Evolutionary conservation across 345 rosid species (phyloP).

Genomic region (Bruguiera sexangula): DNA sequence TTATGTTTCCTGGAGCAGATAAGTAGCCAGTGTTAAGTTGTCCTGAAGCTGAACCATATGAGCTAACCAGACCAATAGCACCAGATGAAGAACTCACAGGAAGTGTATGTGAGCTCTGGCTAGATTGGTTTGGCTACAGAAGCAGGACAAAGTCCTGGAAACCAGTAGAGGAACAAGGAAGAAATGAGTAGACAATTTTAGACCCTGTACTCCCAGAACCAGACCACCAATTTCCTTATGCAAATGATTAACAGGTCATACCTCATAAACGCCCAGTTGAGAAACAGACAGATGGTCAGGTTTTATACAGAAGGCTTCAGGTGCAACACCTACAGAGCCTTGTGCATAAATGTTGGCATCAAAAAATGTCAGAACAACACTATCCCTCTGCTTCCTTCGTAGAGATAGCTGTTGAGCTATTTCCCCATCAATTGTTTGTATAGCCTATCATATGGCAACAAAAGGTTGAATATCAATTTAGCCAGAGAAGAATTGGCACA

Average conservation of each 20-base stretch:
- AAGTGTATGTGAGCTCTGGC: constrained; percentile 52
- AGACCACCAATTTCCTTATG: constrained; percentile 8
- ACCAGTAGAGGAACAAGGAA: constrained; percentile 3
- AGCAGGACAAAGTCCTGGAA: constrained; percentile 90
- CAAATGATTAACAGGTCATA: constrained; percentile 21
- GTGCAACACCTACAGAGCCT: constrained; percentile 64
- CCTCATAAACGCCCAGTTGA: constrained; percentile 98
- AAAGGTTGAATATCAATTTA: background rate
- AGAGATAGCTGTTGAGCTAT: constrained; percentile 69
- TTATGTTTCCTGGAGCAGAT: constrained; percentile 43
- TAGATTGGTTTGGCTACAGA: constrained; percentile 92
- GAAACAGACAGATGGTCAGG: constrained; percentile 84
- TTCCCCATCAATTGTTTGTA: constrained; percentile 86
- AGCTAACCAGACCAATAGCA: constrained; percentile 42
- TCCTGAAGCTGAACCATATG: constrained; percentile 50
- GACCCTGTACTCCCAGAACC: background rate
- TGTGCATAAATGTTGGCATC: constrained; percentile 72
- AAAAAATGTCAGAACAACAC: constrained; percentile 59
- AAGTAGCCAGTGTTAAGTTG: constrained; percentile 49
- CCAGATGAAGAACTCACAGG: constrained; percentile 53
- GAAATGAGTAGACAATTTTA: background rate
- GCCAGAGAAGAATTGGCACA: background rate
- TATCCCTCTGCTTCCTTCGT: constrained; percentile 87
- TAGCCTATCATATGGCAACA: constrained; percentile 47
- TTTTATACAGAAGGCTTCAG: constrained; percentile 89